Percentiles rank a stretch among this genome's conserved stretches.
Evolutionary conservation across 352 stramenopile genomes (phyloP).

Genomic region (Globisporangium ultimum): DNA sequence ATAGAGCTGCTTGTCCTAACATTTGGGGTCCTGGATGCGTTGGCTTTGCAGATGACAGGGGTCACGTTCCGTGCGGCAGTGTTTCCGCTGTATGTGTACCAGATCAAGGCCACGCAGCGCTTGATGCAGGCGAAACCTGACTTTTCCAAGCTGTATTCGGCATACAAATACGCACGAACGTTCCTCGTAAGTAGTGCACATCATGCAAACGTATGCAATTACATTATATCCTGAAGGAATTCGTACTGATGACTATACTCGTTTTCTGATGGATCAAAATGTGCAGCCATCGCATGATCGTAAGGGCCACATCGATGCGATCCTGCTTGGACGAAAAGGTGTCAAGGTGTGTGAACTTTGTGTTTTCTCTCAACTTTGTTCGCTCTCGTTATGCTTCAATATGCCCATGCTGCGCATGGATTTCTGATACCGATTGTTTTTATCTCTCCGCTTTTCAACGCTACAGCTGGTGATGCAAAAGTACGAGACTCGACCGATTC

Average conservation of each 20-base stretch:
- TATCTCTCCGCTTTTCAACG: too few relatives aligned
- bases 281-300: conserved; percentile 33
- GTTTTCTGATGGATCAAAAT: not conserved
- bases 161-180: conserved; percentile 70
- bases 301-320: conserved; percentile 46
- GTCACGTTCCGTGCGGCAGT: conserved; percentile 59
- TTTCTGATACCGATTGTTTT: too few relatives aligned
- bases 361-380: not conserved
- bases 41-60: conserved; percentile 36
- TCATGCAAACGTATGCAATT: conserved; percentile 3
- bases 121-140: conserved; percentile 53
- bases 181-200: conserved; percentile 38
- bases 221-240: too few relatives aligned
- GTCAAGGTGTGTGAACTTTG: conserved; percentile 23
- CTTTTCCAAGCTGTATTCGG: conserved; percentile 62
- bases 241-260: conserved; percentile 2
- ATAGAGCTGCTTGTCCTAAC: conserved; percentile 9
- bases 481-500: conserved; percentile 65
- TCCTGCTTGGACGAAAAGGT: conserved; percentile 44
- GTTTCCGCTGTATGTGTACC: conserved; percentile 72
- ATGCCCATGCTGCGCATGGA: not conserved
- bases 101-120: conserved; percentile 66
- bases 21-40: not conserved
- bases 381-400: not conserved
- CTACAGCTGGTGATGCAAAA: conserved; percentile 63